A percentile compares a stretch with the other conserved stretches of the same genome.
Conservation (phyloP, 495 filamentous ascomycete genomes). For the Neurospora hispaniola region DNA sequence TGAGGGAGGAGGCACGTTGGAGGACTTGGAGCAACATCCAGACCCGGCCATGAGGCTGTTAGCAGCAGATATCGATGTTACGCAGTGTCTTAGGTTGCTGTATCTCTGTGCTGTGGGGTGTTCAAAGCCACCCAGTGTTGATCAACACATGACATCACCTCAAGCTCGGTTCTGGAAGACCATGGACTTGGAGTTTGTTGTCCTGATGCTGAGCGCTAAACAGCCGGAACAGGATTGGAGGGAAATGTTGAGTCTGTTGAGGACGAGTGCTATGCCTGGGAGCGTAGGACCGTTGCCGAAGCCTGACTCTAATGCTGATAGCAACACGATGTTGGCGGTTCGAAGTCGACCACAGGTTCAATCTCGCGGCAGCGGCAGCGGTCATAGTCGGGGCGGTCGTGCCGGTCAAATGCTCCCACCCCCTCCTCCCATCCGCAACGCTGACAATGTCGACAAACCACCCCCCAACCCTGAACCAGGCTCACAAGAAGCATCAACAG, state of each 20-base stretch:
- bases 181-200: constrained; percentile 37
- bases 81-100: constrained; percentile 29
- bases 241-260: constrained; percentile 27
- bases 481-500: not conserved
- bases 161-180: constrained; percentile 31
- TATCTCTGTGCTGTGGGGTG: constrained; percentile 32
- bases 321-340: constrained; percentile 12
- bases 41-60: constrained; percentile 16
- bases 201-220: constrained; percentile 33
- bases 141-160: constrained; percentile 9
- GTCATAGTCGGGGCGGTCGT: not conserved
- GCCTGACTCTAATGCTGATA: constrained; percentile 5
- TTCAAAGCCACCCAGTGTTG: constrained; percentile 7
- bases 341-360: not conserved
- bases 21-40: constrained; percentile 14
- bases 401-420: not conserved
- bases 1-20: constrained; percentile 8
- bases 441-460: not conserved
- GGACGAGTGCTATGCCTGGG: constrained; percentile 30
- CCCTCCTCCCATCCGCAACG: not conserved
- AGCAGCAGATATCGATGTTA: constrained; percentile 24
- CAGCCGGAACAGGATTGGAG: constrained; percentile 34
- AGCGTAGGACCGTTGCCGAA: constrained; percentile 36
- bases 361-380: not conserved
- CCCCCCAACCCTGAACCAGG: not conserved